These are phyloP conservation scores for Kodamaea jinghongensis DNA, from an alignment of 805 yeast genomes.

Conservation along the genomic window DNA sequence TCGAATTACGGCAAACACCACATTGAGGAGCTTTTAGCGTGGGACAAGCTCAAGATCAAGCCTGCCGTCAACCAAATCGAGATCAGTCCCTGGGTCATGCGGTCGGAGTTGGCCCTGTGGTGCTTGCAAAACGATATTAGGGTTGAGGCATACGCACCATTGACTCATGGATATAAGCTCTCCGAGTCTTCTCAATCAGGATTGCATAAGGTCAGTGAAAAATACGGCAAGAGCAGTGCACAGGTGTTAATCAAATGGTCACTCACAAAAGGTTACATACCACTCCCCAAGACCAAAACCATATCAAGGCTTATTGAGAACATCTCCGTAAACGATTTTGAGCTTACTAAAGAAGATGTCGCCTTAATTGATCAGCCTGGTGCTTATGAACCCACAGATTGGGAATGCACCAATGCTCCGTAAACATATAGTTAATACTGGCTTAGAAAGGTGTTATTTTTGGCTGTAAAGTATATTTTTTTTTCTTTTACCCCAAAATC, in stretches of 20 bases:
- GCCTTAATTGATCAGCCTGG: constrained; percentile 29
- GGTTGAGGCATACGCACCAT: constrained; percentile 39
- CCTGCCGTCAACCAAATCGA: constrained; percentile 54
- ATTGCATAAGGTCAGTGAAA: constrained; percentile 29
- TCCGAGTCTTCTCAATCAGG: constrained; percentile 23
- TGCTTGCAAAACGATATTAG: constrained; percentile 24
- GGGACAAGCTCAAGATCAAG: constrained; percentile 40
- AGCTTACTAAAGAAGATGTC: constrained; percentile 25
- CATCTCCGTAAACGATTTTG: constrained; percentile 24
- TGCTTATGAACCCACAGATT: constrained; percentile 69
- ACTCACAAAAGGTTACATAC: constrained; percentile 44
- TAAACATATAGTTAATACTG: too few species aligned
- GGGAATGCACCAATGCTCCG: constrained; percentile 64
- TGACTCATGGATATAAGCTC: constrained; percentile 34
- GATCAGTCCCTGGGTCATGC: constrained; percentile 47
- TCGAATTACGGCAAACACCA: constrained; percentile 61
- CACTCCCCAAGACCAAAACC: constrained; percentile 33
- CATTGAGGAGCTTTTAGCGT: constrained; percentile 49
- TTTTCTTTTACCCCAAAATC: too few species aligned
- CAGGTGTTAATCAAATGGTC: constrained; percentile 51
- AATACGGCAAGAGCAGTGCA: constrained; percentile 40
- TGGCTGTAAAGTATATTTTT: too few species aligned
- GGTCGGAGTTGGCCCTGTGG: constrained; percentile 35
- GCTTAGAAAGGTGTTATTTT: too few species aligned
- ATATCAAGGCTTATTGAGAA: constrained; percentile 22